Evolutionary conservation across 176 grass and related monocot species (phyloP).

Genomic region (Aegilops speltoides): DNA sequence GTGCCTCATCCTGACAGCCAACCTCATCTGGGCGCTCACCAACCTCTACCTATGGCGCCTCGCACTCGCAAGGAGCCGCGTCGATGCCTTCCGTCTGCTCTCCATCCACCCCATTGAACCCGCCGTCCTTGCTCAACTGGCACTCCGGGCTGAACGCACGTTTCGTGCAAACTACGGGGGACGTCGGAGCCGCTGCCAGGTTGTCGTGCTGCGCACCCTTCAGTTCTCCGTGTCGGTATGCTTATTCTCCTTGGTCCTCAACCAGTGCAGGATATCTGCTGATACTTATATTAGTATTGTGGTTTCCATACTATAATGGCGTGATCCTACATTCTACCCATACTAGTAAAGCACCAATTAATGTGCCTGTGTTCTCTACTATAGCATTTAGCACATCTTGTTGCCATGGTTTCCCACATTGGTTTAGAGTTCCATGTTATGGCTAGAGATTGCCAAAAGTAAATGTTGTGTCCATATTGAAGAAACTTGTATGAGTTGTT

Average conservation of each 20-base stretch:
- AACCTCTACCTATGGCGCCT: not conserved
- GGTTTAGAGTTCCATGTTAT: not conserved
- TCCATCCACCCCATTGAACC: not conserved
- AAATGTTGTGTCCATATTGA: not conserved
- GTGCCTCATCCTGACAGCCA: not conserved
- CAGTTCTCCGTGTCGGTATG: not conserved
- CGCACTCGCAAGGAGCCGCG: not conserved
- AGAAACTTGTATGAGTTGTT: not conserved
- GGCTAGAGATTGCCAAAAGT: not conserved
- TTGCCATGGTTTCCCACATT: not conserved
- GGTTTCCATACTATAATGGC: no score
- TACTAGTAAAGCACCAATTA: no score
- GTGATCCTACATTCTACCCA: no score
- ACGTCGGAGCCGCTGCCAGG: not conserved
- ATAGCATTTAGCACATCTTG: not conserved
- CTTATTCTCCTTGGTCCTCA: not conserved
- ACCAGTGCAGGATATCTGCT: not conserved
- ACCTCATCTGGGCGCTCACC: not conserved
- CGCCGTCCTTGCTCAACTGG: not conserved
- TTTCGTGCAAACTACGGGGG: not conserved
- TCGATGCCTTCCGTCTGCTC: not conserved
- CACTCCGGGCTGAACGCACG: not conserved
- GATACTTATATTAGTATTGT: not conserved
- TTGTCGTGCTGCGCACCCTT: not conserved
- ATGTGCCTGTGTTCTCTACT: no score